Base-by-base conservation (phyloP, 2,329 filamentous ascomycete species). In the Colletotrichum brevisporum region DNA sequence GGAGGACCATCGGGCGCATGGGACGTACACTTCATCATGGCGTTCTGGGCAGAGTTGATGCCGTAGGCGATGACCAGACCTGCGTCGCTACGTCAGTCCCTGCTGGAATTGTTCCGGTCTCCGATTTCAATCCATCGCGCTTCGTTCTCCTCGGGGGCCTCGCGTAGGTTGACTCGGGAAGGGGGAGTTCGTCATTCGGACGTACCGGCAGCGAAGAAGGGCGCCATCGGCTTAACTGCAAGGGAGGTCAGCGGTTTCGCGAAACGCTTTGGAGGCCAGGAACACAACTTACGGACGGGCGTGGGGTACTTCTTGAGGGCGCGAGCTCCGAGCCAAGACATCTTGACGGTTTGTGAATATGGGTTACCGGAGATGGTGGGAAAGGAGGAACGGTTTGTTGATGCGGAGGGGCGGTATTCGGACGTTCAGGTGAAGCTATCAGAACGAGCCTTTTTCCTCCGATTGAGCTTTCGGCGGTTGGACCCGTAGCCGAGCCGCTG, bases 171-270 rank as follows among this genome's bases (percentile, higher is more conserved):
- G 8, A 36, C 2, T 36, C 31, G 31, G 31, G 9, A 36, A 36
- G 31, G 31, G 31, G 21, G 21, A 24, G 21, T 24, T 24, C 21
- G 21, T 24, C 10, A 2, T 55, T 70, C 62, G 53, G 62, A 87
- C 93, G 80, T 96, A 97, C 95, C 94, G 82, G 95, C 95, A 83
- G 89, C 88, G 88, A 95, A 96, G 90, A 98, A 98, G 76, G 95
- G 95, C 82, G 90, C 90, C 91, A 97, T 91, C 77, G 95, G 94
- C 88, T 90, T 89, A 86, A 94, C 95, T 98, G 80, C 81, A 78
- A 52, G 69, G 52, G 63, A 67, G 65, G 68, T 75, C 68, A 71
- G 68, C 57, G n/a, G 47, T 18, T 36, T 36, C 57, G 55, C 50
- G 57, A 50, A 13, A 26, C 47, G 4, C 13, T 61, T 52, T 64